Base-by-base conservation (phyloP, 768 basidiomycete genomes). In the Termitomyces sp. region DNA sequence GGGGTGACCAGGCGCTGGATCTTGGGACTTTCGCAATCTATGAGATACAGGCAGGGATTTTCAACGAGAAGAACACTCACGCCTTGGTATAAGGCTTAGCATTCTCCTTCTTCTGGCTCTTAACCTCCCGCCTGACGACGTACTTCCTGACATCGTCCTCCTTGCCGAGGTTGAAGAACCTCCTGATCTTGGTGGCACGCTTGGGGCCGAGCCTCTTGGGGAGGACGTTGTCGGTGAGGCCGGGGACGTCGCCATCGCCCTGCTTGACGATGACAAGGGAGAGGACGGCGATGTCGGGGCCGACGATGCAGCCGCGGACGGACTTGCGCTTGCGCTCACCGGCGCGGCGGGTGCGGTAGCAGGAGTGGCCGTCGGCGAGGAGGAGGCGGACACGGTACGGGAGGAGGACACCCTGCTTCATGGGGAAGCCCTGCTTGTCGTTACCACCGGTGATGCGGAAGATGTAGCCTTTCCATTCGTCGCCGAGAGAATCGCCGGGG, bases 241-340 rank as follows among this genome's bases (percentile, higher is more conserved):
- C 95, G 26, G 94, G 86, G 69, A 98, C 85, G 26, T 96, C 93
- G 54, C 73, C 67, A 57, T 96, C 93, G 56, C 96, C 96, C 78
- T 97, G 90, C 83, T 98, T 97, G 77, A 97, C 92, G 66, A 99
- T 88, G 71, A 95, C 87, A 63, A 95, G 79, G 51, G 91, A 89
- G 64, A 99, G 85, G 60, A 97, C 95, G 55, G 94, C 89, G 66
- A 98, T 97, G 74, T 99, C 95, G 69, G 93, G 84, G 64, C 91
- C 94, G 71, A 98, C 92, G 75, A 98, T 98, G 82, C 94, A 97
- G 34, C 96, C 96, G 62, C 96, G 91, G 61, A 99, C 92, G 68
- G 95, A 97, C 79, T 98, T 98, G 82, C 96, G 91, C 83, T 92
- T 94, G 77, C 96, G 92, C 79, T 99, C 95, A 70, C 96, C 96